Evolutionary conservation across 208 protist genomes (phyloP), one percentile per base, ranked within the genome.

Genomic region (Leishmania turanica): DNA sequence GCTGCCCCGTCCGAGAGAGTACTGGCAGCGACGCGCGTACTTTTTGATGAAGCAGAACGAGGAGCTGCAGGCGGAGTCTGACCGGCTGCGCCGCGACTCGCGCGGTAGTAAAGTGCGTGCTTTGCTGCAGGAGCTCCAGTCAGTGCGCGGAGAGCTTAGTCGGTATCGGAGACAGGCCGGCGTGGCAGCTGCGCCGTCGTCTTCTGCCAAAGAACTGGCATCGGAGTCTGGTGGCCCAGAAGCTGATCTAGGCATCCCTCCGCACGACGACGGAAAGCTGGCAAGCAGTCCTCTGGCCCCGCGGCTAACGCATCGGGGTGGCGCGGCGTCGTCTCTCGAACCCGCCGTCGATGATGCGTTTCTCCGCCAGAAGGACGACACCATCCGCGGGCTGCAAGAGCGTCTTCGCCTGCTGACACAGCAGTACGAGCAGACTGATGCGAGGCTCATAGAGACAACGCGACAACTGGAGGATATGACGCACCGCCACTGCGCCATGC

Each of bases 41-140:
- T 87, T 86, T 40, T 75, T 95, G 24, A 80, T 90, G 58, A 74
- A 68, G 75, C 73, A 83, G 56, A 75, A 93, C 42, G 75, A 81
- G 37, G 73, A 84, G 54, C 78, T 87, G 19, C 65, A 68, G 58
- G 58, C 45, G 37, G 85, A 94, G 77, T 74, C 91, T n/a, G 82
- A 80, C 4, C 58, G 37, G 17, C 81, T 87, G 60, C 75, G 87
- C 37, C 80, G 88, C 24, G 87, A 92, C 79, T 84, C 84, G 2
- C 90, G 90, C 8, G 85, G 86, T 15, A 75, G 60, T 34, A 87
- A 90, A 13, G 80, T 90, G 34, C 88, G 81, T 7, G 84, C 87
- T 64, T 66, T 93, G 40, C 76, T 80, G 31, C 66, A 81, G 17
- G 90, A 93, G 77, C 75, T 95, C 54, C 77, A 89, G 60, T 83